Base-by-base conservation (phyloP, 2,329 filamentous ascomycete genomes). In the Alternaria gansuensis region DNA sequence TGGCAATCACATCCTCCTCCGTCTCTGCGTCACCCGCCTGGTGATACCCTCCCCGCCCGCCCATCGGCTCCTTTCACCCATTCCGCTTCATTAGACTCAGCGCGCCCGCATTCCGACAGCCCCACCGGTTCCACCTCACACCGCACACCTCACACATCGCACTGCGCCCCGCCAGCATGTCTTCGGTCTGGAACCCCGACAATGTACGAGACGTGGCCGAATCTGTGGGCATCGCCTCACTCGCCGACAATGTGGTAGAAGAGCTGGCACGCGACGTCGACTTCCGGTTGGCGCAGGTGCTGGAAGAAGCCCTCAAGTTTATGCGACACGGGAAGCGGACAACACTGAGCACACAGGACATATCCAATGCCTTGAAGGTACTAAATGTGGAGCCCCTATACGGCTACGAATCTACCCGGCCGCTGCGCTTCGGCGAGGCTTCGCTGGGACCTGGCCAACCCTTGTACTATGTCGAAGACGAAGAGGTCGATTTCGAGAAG, bases 401-500 rank as follows among this genome's bases (percentile, higher is more conserved):
- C 74, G 95, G 95, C 21, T 99, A 99, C 80, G 94, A 98, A 75
- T 93, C 93, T 33, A 95, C 92, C 40, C 85, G 94, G 51, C 92
- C 93, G 26, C 81, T 99, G 70, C 87, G 91, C 54, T 99, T 96
- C 74, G 95, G 95, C 51, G 95, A 99, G 79, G 95, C 95, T 3
- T 96, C 91, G 57, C 82, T 99, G 60, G 95, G 95, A 0, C 93
- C 93, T 13, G 93, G 94, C 9, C 95, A 99, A 79, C 93, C 94
- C 52, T 82, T 99, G 23, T 99, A 94, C 79, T 99, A 99, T 76
- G 90, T 99, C 36, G 95, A 99, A 74, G 95, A 99, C 76, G 95
- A 99, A 75, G 95, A 99, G 82, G 90, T 98, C 54, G 95, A 99
- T 78, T 98, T 99, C 75, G 95, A 99, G 82, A 98, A 98, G 82